Evolutionary conservation across 306 rosid species (phyloP), one percentile per base, ranked within the genome.

Genomic region (Cicer judaicum): DNA sequence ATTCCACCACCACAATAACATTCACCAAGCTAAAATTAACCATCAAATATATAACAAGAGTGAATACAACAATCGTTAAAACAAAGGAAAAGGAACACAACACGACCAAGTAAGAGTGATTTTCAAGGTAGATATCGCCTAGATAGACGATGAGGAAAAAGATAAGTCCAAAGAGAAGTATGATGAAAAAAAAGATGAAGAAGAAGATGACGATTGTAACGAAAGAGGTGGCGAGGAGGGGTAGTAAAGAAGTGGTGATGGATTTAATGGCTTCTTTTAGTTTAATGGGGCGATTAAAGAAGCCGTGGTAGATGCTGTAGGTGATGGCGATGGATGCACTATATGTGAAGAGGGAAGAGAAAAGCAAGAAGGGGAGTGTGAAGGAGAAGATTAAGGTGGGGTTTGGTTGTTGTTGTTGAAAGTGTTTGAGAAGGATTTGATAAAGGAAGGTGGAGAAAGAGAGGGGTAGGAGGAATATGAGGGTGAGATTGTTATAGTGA

Each of bases 391-490:
- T 10, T 36, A 47, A 36, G 5, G 49, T 57, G 19, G 64, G 15
- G 65, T n/a, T 59, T 10, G 38, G 46, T 16, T 44, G 13, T 78
- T 67, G 72, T 21, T 66, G 56, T 46, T 66, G 56, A 7, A 44
- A 5, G 41, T 66, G 18, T 19, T 66, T 66, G 12, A 19, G 1
- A 21, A 66, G 8, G 59, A 7, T 85, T 67, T 5, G 87, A 88
- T 2, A 80, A 77, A 87, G 66, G 70, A 73, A 19, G 82, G 69
- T 12, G 38, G 81, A 68, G 80, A 82, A 85, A 8, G 85, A 84
- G 68, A 84, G 75, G 6, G 96, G 93, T 41, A 88, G 85, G 66
- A 91, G 88, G 87, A 88, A 89, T 79, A 85, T 78, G 65, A 87
- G 75, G 21, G 77, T 72, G 78, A 91, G 92, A 43, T 81, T 88